These are phyloP conservation scores for Lipomyces spencermartinsiae DNA, from an alignment of 805 yeast species.

Conservation along the genomic window DNA sequence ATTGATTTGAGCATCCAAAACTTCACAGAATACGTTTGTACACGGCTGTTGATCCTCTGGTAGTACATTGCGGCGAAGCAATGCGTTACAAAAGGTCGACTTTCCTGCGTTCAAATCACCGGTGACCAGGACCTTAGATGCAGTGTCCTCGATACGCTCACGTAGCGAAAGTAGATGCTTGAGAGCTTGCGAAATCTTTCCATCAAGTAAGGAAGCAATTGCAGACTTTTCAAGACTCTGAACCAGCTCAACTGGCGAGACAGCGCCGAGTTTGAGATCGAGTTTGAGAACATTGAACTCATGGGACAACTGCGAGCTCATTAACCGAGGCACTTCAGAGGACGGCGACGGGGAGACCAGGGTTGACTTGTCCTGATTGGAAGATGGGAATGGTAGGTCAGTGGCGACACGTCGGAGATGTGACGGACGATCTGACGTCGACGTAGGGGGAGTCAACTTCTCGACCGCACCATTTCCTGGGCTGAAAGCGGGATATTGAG, in stretches of 20 bases:
- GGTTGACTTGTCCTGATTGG: conserved; percentile 8
- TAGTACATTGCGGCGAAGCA: conserved; percentile 73
- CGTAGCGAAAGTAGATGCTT: conserved; percentile 74
- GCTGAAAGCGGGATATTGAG: conserved; percentile 43
- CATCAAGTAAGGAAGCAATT: conserved; percentile 70
- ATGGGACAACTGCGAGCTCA: conserved; percentile 31
- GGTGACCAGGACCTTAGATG: conserved; percentile 92
- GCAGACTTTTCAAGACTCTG: conserved; percentile 69
- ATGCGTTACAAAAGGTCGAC: conserved; percentile 92
- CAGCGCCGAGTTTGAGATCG: conserved; percentile 62
- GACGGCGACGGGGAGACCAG: conserved; percentile 3
- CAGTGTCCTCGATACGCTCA: conserved; percentile 86
- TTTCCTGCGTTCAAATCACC: conserved; percentile 98
- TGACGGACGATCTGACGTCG: conserved; percentile 14
- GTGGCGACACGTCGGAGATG: conserved; percentile 26
- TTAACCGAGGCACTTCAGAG: conserved; percentile 27
- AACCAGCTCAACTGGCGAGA: conserved; percentile 51
- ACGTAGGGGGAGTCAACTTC: not conserved
- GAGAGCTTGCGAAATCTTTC: conserved; percentile 66
- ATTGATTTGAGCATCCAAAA: conserved; percentile 81
- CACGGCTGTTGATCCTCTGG: conserved; percentile 99
- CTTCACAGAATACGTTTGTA: conserved; percentile 94
- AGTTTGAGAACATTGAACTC: conserved; percentile 66
- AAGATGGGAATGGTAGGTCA: conserved; percentile 18
- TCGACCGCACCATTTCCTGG: conserved; percentile 10